Evolutionary conservation across 1,284 basidiomycete species (phyloP), one percentile per base, ranked within the genome.

Genomic region (Neotropicomus parvogracilis): DNA sequence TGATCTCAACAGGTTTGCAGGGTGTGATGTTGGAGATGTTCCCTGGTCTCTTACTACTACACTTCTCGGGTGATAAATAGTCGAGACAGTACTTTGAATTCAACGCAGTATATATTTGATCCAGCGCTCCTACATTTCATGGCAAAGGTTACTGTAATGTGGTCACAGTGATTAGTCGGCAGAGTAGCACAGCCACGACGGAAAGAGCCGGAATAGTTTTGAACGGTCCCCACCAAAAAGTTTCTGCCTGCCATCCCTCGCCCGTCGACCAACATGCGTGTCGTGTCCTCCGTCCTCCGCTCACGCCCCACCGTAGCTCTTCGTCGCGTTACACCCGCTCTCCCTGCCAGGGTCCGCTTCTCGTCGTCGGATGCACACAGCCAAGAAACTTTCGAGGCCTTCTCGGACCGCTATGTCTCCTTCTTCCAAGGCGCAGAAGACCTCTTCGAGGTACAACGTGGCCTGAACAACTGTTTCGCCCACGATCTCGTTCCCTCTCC

Each of bases 401-500:
- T 98, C 79, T 93, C 90, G 66, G 79, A 86, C 54, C 91, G 95
- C 66, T 98, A 97, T 74, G 85, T 92, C 66, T 77, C 80, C 59
- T 99, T 98, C 76, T 98, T 98, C 78, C 76, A 88, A 65, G 80
- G 83, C 46, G 93, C 94, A 44, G 84, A 93, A 67, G 95, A 98
- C 76, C 81, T 97, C 54, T 98, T 98, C 68, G 95, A 98, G 77
- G 87, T 95, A 57, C 93, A 97, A 73, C 89, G 95, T 53, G 95
- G 95, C 40, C 79, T 99, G 60, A 99, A 99, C 81, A 99, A 99
- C 81, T 97, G 93, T 75, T 99, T 99, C 68, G 91, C 95, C 2
- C 95, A 99, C 72, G 95, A 99, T 71, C 81, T 99, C 55, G 97
- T 99, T 21, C 95, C 95, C 9, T 85, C 92, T 9, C 84, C 91